Percentiles rank a stretch among this genome's conserved stretches.
Conservation (phyloP, 768 basidiomycete genomes). For the Russula abietina region DNA sequence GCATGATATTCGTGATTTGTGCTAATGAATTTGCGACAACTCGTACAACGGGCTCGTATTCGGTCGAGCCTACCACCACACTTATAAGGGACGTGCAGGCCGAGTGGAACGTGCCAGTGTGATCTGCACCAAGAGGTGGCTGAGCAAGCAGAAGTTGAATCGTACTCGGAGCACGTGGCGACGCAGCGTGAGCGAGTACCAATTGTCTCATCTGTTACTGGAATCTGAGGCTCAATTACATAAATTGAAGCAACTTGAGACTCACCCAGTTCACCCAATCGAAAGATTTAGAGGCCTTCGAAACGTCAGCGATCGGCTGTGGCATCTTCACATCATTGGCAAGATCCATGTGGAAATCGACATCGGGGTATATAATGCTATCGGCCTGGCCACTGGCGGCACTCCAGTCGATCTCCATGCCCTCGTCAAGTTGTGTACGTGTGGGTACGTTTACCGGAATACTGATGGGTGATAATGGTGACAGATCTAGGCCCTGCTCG, state of each 20-base stretch:
- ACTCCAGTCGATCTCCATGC: constrained; percentile 12
- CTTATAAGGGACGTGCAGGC: constrained; percentile 22
- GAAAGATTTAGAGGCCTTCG: constrained; percentile 1
- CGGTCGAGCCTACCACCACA: constrained; percentile 3
- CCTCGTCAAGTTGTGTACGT: not conserved
- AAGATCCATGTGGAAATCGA: constrained; percentile 3
- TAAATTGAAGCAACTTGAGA: not conserved
- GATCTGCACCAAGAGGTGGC: not conserved
- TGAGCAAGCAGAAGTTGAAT: constrained; percentile 22
- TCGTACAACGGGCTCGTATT: constrained; percentile 7
- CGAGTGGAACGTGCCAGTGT: constrained; percentile 1
- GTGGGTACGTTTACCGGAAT: not conserved
- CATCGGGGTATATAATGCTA: not conserved
- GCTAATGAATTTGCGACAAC: constrained; percentile 13
- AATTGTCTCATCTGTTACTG: constrained; percentile 19
- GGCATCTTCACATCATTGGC: not conserved
- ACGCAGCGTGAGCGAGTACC: constrained; percentile 18
- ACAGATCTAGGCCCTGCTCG: not conserved
- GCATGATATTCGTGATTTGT: constrained; percentile 16
- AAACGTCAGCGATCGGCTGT: not conserved
- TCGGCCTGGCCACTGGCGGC: not conserved
- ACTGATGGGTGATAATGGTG: not conserved
- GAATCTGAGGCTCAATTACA: not conserved
- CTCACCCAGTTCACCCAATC: constrained; percentile 23
- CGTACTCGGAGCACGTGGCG: constrained; percentile 11